phyloP scores from a whole-genome alignment of 345 rosid species.

The Geranium brycei region DNA sequence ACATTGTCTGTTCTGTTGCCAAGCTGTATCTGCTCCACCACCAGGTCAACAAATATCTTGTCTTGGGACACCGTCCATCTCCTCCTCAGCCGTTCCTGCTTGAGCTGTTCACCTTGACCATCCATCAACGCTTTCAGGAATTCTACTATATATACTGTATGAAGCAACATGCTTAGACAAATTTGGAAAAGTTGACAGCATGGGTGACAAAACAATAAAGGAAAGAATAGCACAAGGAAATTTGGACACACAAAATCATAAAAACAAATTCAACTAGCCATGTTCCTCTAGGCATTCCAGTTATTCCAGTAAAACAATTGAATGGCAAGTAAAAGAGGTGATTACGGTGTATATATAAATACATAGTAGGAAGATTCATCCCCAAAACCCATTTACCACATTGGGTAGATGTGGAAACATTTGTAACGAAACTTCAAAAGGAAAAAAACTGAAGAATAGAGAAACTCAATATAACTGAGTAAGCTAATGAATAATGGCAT shows the following conservation, averaged over 20 bases:
- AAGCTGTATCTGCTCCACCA: not conserved
- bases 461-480: no score
- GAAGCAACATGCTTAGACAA: not conserved
- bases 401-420: no score
- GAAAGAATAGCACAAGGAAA: not conserved
- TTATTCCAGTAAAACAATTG: no score
- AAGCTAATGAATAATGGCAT: no score
- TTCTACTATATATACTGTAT: not conserved
- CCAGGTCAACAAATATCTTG: not conserved
- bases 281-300: no score
- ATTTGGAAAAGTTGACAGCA: not conserved
- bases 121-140: not conserved
- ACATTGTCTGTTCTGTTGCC: not conserved
- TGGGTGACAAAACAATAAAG: not conserved
- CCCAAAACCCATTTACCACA: no score
- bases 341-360: no score
- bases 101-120: not conserved
- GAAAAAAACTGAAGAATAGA: no score
- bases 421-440: no score
- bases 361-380: no score
- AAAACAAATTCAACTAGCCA: not conserved
- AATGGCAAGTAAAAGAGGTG: no score
- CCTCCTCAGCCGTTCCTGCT: not conserved
- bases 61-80: not conserved
- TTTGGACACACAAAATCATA: not conserved